Evolutionary conservation across 2,329 filamentous ascomycete species (phyloP).

Genomic region (Stemphylium lycopersici): DNA sequence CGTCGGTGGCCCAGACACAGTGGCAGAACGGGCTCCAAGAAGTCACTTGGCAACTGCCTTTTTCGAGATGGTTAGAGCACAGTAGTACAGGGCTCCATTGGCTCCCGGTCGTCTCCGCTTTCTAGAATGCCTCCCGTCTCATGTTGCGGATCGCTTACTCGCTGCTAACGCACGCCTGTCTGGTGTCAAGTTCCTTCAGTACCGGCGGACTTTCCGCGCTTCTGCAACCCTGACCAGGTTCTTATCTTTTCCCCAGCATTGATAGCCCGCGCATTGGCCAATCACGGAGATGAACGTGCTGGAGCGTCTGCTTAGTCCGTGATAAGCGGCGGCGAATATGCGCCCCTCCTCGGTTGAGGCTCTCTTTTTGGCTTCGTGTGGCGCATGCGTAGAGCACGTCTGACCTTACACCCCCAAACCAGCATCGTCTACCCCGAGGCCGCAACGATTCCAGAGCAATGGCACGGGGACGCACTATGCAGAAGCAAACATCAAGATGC

Average conservation of each 20-base stretch:
- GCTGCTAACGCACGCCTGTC: slow-evolving; percentile 21
- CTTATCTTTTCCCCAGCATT: slow-evolving; percentile 42
- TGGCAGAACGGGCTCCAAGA: slow-evolving; percentile 24
- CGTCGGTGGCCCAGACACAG: slow-evolving; percentile 37
- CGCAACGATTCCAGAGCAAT: slow-evolving; percentile 4
- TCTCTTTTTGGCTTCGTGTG: slow-evolving; percentile 35
- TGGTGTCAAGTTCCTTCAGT: slow-evolving; percentile 26
- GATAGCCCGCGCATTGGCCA: slow-evolving; percentile 24
- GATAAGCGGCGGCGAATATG: slow-evolving; percentile 48
- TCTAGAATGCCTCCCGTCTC: slow-evolving; percentile 19
- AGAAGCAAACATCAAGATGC: not conserved
- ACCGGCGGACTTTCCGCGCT: slow-evolving; percentile 26
- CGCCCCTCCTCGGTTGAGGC: slow-evolving; percentile 45
- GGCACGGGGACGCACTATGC: slow-evolving; percentile 5
- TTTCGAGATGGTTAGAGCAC: slow-evolving; percentile 34
- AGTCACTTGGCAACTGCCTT: slow-evolving; percentile 45
- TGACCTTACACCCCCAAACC: slow-evolving; percentile 25
- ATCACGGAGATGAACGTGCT: slow-evolving; percentile 26
- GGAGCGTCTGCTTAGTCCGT: slow-evolving; percentile 20
- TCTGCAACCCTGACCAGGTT: slow-evolving; percentile 30
- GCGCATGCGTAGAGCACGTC: slow-evolving; percentile 34
- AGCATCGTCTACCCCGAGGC: slow-evolving; percentile 37
- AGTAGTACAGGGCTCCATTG: slow-evolving; percentile 29
- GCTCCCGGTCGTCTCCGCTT: slow-evolving; percentile 42
- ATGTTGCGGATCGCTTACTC: slow-evolving; percentile 27